Percentiles rank a stretch among this genome's conserved stretches.
These are phyloP conservation scores for Dalbergia cochinchinensis DNA, from an alignment of 306 rosid genomes.

Conservation along the genomic window DNA sequence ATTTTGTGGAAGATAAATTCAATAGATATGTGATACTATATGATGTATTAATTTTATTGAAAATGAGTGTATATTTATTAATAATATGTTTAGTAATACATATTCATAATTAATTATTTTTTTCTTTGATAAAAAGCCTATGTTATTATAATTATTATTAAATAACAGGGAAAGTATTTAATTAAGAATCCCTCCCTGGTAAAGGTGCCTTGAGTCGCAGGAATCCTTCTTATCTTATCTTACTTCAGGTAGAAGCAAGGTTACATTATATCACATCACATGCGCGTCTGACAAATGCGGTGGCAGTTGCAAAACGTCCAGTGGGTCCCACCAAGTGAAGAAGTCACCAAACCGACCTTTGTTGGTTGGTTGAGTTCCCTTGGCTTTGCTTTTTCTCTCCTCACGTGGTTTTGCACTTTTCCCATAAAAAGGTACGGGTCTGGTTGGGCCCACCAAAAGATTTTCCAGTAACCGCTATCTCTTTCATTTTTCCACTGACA, in stretches of 20 bases:
- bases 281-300: neutral
- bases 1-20: no score
- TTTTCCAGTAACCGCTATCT: neutral
- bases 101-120: no score
- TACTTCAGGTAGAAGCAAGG: neutral
- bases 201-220: no score
- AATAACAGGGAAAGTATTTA: no score
- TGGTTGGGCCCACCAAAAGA: neutral
- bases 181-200: no score
- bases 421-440: neutral
- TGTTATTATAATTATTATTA: no score
- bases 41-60: no score
- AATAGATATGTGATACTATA: no score
- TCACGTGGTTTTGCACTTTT: conserved; percentile 10
- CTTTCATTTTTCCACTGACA: neutral
- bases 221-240: neutral
- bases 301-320: neutral
- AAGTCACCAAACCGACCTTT: neutral
- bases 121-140: no score
- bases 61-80: no score
- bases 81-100: no score
- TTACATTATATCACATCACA: neutral
- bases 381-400: neutral
- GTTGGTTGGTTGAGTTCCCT: neutral
- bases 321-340: neutral